Base-by-base conservation (phyloP, 1,284 basidiomycete genomes). In the Leccinum angustisporum region DNA sequence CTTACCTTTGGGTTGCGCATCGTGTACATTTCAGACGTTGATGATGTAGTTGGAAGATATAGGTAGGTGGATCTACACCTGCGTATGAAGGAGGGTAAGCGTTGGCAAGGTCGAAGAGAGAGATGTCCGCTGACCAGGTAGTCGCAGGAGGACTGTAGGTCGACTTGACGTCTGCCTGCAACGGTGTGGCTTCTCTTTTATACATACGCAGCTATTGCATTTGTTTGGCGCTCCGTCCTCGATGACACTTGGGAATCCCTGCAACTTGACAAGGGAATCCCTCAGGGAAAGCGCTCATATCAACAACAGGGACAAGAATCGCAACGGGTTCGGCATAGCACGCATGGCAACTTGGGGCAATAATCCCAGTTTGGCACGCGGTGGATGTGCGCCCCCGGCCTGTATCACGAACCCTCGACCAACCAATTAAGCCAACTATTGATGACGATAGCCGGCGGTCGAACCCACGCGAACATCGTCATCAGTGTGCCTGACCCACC, bases 1-100 rank as follows among this genome's bases (percentile, higher is more conserved):
- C 56, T 54, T 51, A 63, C 69, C 56, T 65, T 38, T 1, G 55
- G 3, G 52, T 25, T 54, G 18, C 14, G 34, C 71, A 73, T 73
- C 7, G 4, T 65, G 2, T 31, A 27, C 11, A 11, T 3, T 65
- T 50, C 4, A 14, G 25, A 38, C 25, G 34, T 6, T 6, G 21
- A 6, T 27, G 13, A 18, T 9, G 53, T 14, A 13, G n/a, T 48
- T 7, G 8, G 18, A 27, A 4, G 30, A 33, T 33, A 9, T 27
- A 11, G 52, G 9, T 2, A 5, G 5, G 8, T 59, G 3, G 0
- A 9, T 58, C 55, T 10, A 25, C 30, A 60, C 62, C 67, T 72
- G 33, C 30, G 16, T 0, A 27, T n/a, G 27, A 51, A 27, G 27
- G 25, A 50, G 7, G 25, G 58, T 63, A 3, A 70, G 62, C 16